phyloP scores from a whole-genome alignment of 1,284 basidiomycete genomes.

The Trametes hirsuta region DNA sequence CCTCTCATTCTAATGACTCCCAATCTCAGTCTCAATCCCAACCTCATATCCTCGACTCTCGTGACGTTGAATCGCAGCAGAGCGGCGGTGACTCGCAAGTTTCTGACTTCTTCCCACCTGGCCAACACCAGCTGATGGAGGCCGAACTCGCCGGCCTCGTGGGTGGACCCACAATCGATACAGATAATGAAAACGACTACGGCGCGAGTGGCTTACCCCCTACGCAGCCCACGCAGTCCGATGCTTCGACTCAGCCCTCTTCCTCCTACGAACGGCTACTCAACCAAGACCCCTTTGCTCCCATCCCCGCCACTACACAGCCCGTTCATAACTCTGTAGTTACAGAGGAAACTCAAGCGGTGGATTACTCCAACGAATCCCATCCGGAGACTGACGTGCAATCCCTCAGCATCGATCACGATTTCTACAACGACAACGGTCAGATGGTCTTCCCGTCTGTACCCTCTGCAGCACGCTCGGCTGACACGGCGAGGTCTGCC shows the following conservation, averaged over 20 bases:
- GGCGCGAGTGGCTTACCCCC: not conserved
- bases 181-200: not conserved
- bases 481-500: not conserved
- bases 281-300: slow-evolving; percentile 9
- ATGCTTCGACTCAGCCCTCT: slow-evolving; percentile 24
- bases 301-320: slow-evolving; percentile 16
- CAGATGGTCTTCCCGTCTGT: slow-evolving; percentile 15
- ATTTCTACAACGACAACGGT: slow-evolving; percentile 12
- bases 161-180: not conserved
- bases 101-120: slow-evolving; percentile 16
- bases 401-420: slow-evolving; percentile 7
- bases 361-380: not conserved
- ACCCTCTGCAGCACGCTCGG: slow-evolving; percentile 12
- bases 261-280: slow-evolving; percentile 25
- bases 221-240: slow-evolving; percentile 7
- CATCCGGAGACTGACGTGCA: not conserved
- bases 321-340: slow-evolving; percentile 1
- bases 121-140: slow-evolving; percentile 7
- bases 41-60: not conserved
- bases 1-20: slow-evolving; percentile 15
- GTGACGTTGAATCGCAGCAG: slow-evolving; percentile 5
- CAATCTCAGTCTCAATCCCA: slow-evolving; percentile 7
- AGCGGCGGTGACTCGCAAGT: slow-evolving; percentile 2
- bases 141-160: slow-evolving; percentile 1
- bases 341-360: slow-evolving; percentile 17